Evolutionary conservation across 768 basidiomycete species (phyloP).

Genomic region (Dentipellis sp.): DNA sequence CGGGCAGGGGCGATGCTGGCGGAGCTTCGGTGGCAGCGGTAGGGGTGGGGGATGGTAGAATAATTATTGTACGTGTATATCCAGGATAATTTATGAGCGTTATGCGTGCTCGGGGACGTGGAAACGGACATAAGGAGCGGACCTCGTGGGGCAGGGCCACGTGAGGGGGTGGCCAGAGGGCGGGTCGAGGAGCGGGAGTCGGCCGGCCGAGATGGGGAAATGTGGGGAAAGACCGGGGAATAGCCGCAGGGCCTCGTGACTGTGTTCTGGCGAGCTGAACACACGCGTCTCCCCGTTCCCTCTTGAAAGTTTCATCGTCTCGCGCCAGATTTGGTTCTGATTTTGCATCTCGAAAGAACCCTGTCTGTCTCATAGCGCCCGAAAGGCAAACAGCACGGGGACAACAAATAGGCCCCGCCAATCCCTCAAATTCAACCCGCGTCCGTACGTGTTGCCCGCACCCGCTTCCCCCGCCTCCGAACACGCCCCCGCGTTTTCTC

Average conservation of each 20-base stretch:
- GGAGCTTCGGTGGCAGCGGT: constrained; percentile 20
- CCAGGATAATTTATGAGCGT: neutral
- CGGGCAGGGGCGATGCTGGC: constrained; percentile 22
- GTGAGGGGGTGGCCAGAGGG: neutral
- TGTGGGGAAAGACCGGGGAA: constrained; percentile 1
- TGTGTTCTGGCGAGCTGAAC: neutral
- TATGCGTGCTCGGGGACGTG: neutral
- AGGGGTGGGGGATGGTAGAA: neutral
- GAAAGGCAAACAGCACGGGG: constrained; percentile 14
- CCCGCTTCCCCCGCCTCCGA: constrained; percentile 19
- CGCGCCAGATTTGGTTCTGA: constrained; percentile 16
- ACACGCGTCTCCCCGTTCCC: neutral
- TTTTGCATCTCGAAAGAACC: constrained; percentile 14
- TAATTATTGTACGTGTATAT: neutral
- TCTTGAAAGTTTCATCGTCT: constrained; percentile 5
- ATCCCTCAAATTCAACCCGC: constrained; percentile 11
- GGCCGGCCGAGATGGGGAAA: neutral
- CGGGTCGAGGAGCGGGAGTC: neutral
- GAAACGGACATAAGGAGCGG: neutral
- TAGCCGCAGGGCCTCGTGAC: constrained; percentile 8
- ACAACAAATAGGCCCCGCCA: constrained; percentile 16
- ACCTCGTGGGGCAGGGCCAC: neutral
- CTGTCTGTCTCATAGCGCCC: constrained; percentile 6
- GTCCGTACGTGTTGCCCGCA: constrained; percentile 10
- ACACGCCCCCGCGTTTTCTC: constrained; percentile 17